Conservation (phyloP, 257 asterid species). For the Catharanthus roseus region DNA sequence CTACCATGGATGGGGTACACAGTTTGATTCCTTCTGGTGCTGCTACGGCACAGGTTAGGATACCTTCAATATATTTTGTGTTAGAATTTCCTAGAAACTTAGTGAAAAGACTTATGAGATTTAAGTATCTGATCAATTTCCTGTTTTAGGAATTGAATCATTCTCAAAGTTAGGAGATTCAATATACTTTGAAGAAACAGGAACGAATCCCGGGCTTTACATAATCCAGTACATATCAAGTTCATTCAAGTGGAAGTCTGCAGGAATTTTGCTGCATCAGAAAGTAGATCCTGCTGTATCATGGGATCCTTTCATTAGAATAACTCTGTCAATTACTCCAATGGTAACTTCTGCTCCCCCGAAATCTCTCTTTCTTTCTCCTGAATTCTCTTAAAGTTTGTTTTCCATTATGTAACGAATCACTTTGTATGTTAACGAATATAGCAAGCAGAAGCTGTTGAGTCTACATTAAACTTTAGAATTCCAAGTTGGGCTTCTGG, state of each 20-base stretch:
- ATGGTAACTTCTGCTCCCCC: background rate
- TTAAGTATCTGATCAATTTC: background rate
- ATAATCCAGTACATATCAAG: conserved; percentile 76
- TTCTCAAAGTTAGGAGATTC: conserved; percentile 94
- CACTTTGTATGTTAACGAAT: background rate
- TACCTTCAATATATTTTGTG: background rate
- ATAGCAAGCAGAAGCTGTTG: background rate
- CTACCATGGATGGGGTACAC: conserved; percentile 81
- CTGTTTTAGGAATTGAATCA: conserved; percentile 60
- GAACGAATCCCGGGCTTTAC: conserved; percentile 44
- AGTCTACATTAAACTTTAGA: conserved; percentile 10
- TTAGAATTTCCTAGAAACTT: background rate
- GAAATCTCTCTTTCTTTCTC: background rate
- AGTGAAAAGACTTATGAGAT: background rate
- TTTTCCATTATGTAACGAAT: background rate
- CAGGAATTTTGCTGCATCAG: conserved; percentile 41
- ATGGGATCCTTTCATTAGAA: conserved; percentile 43
- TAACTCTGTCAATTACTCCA: conserved; percentile 7
- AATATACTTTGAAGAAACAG: conserved; percentile 71
- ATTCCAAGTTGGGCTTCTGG: conserved; percentile 8
- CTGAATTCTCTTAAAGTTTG: no score
- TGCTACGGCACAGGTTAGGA: conserved; percentile 89
- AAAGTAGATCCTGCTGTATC: conserved; percentile 50
- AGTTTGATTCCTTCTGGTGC: conserved; percentile 76
- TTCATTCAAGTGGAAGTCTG: conserved; percentile 58